These are phyloP conservation scores for Eruca vesicaria DNA, from an alignment of 441 rosid species.

Conservation along the genomic window DNA sequence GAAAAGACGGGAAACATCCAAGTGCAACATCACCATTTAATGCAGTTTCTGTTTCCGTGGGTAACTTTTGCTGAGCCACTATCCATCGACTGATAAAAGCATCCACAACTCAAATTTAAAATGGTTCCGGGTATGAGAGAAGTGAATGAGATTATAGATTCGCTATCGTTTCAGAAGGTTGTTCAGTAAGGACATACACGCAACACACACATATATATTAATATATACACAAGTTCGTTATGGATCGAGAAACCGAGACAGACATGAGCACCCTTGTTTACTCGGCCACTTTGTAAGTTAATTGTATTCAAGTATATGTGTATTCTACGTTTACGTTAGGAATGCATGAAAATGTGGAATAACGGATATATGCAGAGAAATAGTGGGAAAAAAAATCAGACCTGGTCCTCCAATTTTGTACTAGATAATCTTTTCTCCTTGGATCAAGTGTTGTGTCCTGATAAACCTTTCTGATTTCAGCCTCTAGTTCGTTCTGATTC, in stretches of 20 bases:
- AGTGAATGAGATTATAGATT: conserved; percentile 13
- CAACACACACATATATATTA: neutral
- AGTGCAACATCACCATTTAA: conserved; percentile 51
- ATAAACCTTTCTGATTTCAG: conserved; percentile 77
- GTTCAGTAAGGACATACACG: neutral
- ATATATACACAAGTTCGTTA: neutral
- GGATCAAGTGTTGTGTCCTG: conserved; percentile 77
- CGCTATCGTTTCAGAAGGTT: neutral
- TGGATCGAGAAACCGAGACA: no score
- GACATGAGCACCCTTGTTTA: neutral
- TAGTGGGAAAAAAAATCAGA: conserved; percentile 28
- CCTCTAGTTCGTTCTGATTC: conserved; percentile 88
- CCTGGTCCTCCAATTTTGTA: conserved; percentile 79
- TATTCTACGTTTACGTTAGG: neutral
- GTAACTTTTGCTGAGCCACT: conserved; percentile 90
- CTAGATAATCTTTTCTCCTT: conserved; percentile 74
- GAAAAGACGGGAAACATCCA: conserved; percentile 70
- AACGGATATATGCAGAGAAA: neutral
- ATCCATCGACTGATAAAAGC: conserved; percentile 81
- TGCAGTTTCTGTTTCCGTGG: conserved; percentile 54
- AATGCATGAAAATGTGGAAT: neutral
- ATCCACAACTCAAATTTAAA: conserved; percentile 6
- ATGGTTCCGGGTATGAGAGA: neutral
- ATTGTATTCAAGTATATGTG: neutral
- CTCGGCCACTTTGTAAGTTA: neutral